These are phyloP conservation scores for Talaromyces funiculosus DNA, from an alignment of 2,329 filamentous ascomycete genomes.

Conservation along the genomic window DNA sequence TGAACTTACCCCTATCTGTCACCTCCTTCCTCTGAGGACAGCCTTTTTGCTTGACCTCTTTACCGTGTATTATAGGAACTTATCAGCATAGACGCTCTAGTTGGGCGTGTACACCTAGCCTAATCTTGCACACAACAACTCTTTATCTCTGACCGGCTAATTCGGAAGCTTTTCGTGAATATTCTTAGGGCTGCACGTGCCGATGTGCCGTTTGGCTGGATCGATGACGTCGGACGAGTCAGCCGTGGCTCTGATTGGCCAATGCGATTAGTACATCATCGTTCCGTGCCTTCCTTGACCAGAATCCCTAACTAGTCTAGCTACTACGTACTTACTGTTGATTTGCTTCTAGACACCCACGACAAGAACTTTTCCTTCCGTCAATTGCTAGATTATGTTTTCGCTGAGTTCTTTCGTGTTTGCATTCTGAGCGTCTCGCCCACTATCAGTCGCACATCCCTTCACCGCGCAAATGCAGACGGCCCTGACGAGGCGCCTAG, in stretches of 20 bases:
- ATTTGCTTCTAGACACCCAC: background rate
- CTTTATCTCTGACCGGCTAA: background rate
- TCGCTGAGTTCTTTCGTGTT: background rate
- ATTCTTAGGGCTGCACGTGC: background rate
- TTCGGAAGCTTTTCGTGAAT: background rate
- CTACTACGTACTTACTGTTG: background rate
- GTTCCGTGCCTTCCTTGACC: background rate
- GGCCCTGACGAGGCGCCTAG: constrained; percentile 9
- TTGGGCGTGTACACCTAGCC: background rate
- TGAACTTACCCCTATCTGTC: background rate
- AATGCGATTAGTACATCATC: background rate
- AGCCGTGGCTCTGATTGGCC: background rate
- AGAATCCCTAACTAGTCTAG: background rate
- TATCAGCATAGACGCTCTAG: background rate
- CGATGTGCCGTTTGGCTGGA: background rate
- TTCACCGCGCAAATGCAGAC: constrained; percentile 10
- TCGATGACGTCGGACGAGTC: background rate
- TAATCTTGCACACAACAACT: background rate
- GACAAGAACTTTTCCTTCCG: background rate
- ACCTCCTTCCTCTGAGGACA: background rate
- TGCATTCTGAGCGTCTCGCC: background rate
- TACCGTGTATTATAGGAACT: constrained; percentile 3
- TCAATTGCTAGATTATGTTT: constrained; percentile 7
- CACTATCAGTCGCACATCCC: background rate
- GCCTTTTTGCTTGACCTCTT: background rate